Conservation (phyloP, 495 filamentous ascomycete species). For the Hyaloscypha variabilis region DNA sequence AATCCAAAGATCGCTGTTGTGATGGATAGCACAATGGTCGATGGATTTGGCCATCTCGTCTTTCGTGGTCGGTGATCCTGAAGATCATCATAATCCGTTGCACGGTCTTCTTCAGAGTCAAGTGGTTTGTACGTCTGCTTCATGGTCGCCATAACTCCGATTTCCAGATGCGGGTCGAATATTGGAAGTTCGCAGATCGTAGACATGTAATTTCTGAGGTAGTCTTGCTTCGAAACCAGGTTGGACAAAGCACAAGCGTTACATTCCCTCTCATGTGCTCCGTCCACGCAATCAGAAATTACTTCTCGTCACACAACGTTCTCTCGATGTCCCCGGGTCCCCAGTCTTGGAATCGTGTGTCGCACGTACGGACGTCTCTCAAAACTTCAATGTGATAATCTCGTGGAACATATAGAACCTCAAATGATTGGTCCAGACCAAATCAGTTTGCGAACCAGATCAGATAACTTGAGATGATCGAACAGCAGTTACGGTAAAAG, state of each 20-base stretch:
- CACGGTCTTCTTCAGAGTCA: not conserved
- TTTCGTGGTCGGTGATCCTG: not conserved
- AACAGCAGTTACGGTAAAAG: not conserved
- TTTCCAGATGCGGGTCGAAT: not conserved
- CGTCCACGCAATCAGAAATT: not conserved
- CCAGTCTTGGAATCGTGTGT: not conserved
- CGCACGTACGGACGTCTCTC: not conserved
- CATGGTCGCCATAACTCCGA: not conserved
- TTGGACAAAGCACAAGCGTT: not conserved
- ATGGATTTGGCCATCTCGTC: not conserved
- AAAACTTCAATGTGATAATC: not conserved
- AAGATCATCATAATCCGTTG: not conserved
- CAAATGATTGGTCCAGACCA: no score
- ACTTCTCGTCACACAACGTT: not conserved
- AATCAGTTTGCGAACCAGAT: no score
- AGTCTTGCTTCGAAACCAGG: not conserved
- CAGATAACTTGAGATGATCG: not conserved
- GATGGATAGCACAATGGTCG: slow-evolving; percentile 8
- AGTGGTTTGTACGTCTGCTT: not conserved
- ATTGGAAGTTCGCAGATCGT: not conserved
- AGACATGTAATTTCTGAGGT: not conserved
- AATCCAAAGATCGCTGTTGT: not conserved
- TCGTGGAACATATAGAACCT: not conserved
- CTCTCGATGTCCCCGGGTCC: not conserved
- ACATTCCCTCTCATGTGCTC: not conserved